Conservation (phyloP, 2,329 filamentous ascomycete species). For the Pestalotiopsis fici region DNA sequence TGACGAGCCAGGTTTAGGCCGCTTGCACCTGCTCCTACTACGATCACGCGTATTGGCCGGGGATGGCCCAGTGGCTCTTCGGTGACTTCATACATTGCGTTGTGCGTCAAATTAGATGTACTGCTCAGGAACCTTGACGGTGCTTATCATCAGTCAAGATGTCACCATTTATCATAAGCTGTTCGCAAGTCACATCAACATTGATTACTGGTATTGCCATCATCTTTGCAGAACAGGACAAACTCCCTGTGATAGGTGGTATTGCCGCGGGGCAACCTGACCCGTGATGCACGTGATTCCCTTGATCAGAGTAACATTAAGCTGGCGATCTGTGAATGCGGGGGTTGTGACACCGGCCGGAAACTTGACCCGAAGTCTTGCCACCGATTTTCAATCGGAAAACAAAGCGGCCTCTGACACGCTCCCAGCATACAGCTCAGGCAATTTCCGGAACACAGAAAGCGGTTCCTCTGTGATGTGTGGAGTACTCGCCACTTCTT, state of each 20-base stretch:
- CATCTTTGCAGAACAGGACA: background rate
- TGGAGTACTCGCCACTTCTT: background rate
- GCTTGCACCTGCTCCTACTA: background rate
- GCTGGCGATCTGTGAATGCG: background rate
- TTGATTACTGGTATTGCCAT: background rate
- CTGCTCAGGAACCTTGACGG: background rate
- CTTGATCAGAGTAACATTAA: background rate
- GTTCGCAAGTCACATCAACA: background rate
- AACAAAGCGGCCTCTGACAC: too few species aligned
- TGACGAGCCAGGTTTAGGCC: constrained; percentile 1
- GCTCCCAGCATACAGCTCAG: too few species aligned
- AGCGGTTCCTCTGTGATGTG: background rate
- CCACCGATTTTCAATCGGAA: background rate
- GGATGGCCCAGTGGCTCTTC: background rate
- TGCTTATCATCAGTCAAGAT: background rate
- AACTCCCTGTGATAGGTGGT: background rate
- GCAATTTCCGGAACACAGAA: background rate
- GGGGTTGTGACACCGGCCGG: background rate
- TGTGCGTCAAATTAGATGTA: background rate
- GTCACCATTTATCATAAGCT: background rate
- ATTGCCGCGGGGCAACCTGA: background rate
- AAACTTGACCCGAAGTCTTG: background rate
- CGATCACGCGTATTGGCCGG: background rate
- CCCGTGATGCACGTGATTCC: background rate
- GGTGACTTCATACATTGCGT: background rate